These are phyloP conservation scores for Coemansia sp. DNA, from an alignment of 192 early-diverging fungal species.

Conservation along the genomic window DNA sequence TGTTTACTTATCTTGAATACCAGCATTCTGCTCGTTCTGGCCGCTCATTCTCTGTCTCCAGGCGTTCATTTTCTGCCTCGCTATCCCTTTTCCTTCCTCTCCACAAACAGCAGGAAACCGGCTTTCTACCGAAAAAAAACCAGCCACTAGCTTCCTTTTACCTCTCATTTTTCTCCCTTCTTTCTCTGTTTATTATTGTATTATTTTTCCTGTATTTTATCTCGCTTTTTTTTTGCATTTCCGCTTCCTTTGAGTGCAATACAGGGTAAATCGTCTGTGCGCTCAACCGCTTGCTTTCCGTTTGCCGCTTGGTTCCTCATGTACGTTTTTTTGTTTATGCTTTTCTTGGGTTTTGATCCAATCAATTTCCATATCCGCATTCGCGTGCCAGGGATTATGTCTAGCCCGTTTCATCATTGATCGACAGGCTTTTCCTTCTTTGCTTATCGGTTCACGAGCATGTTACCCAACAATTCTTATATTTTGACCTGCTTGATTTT, in stretches of 20 bases:
- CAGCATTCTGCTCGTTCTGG: no score
- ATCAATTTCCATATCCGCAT: constrained; percentile 5
- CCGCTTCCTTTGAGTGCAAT: background rate
- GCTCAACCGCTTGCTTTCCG: background rate
- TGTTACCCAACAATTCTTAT: no score
- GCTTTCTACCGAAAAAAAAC: background rate
- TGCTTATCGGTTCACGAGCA: background rate
- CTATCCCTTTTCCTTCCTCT: no score
- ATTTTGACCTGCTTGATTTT: no score
- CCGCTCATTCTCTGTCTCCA: no score
- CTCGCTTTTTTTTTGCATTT: background rate
- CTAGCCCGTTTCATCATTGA: no score
- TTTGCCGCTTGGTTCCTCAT: background rate
- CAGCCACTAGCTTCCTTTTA: background rate
- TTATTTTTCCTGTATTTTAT: background rate
- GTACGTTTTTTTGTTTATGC: background rate
- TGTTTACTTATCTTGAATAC: no score
- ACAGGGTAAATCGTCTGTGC: background rate
- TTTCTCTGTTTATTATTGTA: background rate
- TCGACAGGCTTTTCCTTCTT: background rate
- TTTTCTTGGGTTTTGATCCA: no score
- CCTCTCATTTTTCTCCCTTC: background rate
- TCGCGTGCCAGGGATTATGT: no score
- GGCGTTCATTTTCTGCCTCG: no score
- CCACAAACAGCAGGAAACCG: background rate